Evolutionary conservation across 2,329 filamentous ascomycete genomes (phyloP).

Genomic region (Arthrobotrys sinensis): DNA sequence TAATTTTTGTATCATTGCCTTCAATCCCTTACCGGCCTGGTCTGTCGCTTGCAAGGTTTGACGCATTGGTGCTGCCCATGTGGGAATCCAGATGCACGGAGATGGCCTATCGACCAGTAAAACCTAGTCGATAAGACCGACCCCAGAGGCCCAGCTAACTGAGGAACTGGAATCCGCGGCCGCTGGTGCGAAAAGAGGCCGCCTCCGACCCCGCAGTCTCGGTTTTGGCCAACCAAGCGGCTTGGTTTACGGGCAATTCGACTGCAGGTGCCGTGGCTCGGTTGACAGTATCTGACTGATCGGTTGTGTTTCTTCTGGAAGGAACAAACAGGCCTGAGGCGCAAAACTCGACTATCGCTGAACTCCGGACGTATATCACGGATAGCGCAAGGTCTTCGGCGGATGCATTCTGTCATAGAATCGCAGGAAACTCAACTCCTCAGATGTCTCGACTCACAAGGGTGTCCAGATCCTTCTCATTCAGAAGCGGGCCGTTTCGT

Average conservation of each 20-base stretch:
- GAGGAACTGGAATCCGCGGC: background rate
- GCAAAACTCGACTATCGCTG: background rate
- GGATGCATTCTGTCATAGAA: background rate
- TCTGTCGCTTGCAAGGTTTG: conserved; percentile 29
- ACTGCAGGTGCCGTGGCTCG: conserved; percentile 22
- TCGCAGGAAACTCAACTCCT: background rate
- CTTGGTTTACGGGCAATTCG: background rate
- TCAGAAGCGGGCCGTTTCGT: conserved; percentile 19
- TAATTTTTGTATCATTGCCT: conserved; percentile 32
- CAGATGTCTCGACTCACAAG: background rate
- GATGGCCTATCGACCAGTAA: conserved; percentile 58
- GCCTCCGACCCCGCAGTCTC: conserved; percentile 22
- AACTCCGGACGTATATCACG: too few species aligned
- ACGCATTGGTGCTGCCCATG: conserved; percentile 37
- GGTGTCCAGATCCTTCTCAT: conserved; percentile 12
- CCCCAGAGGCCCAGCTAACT: conserved; percentile 7
- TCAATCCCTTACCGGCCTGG: conserved; percentile 5
- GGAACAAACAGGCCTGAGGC: conserved; percentile 3
- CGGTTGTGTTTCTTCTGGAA: background rate
- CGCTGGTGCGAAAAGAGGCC: conserved; percentile 35
- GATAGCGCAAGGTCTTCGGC: background rate
- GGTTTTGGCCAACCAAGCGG: conserved; percentile 20
- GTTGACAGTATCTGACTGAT: background rate
- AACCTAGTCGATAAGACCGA: conserved; percentile 51
- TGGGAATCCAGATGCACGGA: conserved; percentile 40